Base-by-base conservation (phyloP, 192 early-diverging fungal species). In the Coemansia reversa region DNA sequence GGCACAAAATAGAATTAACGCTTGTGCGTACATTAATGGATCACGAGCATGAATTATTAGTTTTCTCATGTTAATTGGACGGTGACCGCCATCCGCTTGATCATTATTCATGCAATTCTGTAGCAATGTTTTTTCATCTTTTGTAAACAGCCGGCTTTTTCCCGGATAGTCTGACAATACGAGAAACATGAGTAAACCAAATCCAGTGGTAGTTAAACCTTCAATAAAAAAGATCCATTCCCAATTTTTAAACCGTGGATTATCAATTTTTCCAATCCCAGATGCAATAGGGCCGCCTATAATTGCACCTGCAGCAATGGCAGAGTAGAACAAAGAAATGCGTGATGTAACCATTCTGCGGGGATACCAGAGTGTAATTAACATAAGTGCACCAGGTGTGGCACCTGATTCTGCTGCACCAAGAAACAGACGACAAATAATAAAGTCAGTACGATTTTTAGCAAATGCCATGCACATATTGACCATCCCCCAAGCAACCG, bases 391-490 rank as follows among this genome's bases (percentile, higher is more conserved):
- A 22, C 74, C 74, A 0, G 74, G 74, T 12, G 74, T 61, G 2
- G 65, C 65, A n/a, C 74, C 74, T 14, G 69, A 67, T 49, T 76
- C 74, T 30, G 69, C 68, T 2, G 69, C 74, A 16, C 74, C 74
- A 20, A 76, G 58, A 49, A 76, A 71, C 48, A 76, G 39, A 3
- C 74, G 74, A 47, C 68, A 70, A 5, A 67, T n/a, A 27, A 76
- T 60, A 30, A 76, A 51, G 52, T 76, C 70, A 11, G 27, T 55
- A 3, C 54, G 54, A 28, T 55, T 55, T 49, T 71, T 76, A 60
- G 69, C 74, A 63, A 71, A 70, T 28, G 74, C 69, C 69, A 71
- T 70, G 57, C 69, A 76, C 74, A 76, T 76, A 48, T 71, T 71
- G 30, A 76, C 67, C 14, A 67, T 2, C 1, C 74, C 74, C 74